Evolutionary conservation across 352 stramenopile genomes (phyloP).

Genomic region (Pythium sukuiense): DNA sequence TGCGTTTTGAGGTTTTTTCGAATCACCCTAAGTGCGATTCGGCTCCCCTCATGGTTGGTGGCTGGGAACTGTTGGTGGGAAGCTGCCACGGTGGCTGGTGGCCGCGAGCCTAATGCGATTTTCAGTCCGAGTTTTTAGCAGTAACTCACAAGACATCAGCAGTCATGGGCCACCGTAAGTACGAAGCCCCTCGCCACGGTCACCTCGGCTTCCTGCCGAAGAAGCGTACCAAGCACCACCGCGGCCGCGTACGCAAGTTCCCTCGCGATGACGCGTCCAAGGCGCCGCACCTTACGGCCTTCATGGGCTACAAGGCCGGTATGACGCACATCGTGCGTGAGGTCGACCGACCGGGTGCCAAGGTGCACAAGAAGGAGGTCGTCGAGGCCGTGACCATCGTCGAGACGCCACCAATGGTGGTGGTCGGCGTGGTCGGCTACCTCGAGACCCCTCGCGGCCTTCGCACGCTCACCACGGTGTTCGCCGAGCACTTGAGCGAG

Average conservation of each 20-base stretch:
- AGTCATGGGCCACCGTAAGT: slow-evolving; percentile 98
- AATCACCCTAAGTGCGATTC: background rate
- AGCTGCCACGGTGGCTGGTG: background rate
- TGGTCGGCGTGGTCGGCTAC: slow-evolving; percentile 99
- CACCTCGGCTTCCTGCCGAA: slow-evolving; percentile 99
- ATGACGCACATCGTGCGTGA: slow-evolving; percentile 99
- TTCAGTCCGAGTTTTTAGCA: slow-evolving; percentile 88
- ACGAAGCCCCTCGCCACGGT: slow-evolving; percentile 96
- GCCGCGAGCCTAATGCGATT: background rate
- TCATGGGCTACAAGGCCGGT: slow-evolving; percentile 99
- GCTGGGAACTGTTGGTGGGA: background rate
- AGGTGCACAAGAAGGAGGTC: slow-evolving; percentile 99
- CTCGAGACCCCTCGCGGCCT: slow-evolving; percentile 99
- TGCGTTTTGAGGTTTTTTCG: slow-evolving; percentile 5
- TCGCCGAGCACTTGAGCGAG: slow-evolving; percentile 98
- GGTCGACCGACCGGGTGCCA: slow-evolving; percentile 98
- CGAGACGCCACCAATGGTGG: slow-evolving; percentile 99
- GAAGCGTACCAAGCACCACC: slow-evolving; percentile 99
- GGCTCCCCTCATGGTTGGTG: background rate
- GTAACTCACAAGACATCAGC: slow-evolving; percentile 52
- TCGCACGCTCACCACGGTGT: slow-evolving; percentile 99
- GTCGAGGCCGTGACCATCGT: slow-evolving; percentile 99
- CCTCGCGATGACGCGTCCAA: slow-evolving; percentile 97
- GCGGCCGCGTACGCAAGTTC: slow-evolving; percentile 99
- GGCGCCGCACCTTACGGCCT: slow-evolving; percentile 98